Evolutionary conservation across 345 rosid species (phyloP).

Genomic region (Punica granatum): DNA sequence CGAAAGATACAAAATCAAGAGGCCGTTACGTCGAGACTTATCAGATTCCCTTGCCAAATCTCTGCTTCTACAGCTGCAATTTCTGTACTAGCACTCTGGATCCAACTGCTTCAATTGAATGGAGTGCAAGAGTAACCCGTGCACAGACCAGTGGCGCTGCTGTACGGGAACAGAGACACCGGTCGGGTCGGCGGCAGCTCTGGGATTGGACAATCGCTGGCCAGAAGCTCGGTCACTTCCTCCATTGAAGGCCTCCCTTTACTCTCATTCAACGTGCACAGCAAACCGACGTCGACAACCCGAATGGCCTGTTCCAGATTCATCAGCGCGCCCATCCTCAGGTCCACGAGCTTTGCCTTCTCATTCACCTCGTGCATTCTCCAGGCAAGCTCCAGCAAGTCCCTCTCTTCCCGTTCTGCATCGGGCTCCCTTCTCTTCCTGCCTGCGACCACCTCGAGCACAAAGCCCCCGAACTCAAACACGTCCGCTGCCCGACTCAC

Average conservation of each 20-base stretch:
- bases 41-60: background rate
- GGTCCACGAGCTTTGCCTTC: slow-evolving; percentile 28
- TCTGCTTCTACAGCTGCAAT: background rate
- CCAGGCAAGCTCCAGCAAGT: slow-evolving; percentile 40
- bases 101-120: slow-evolving; percentile 22
- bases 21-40: too few relatives aligned
- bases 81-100: background rate
- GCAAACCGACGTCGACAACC: slow-evolving; percentile 32
- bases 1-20: too few relatives aligned
- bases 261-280: slow-evolving; percentile 36
- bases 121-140: slow-evolving; percentile 29
- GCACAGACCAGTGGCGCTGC: slow-evolving; percentile 33
- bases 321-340: slow-evolving; percentile 40
- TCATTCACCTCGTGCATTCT: slow-evolving; percentile 38
- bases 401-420: slow-evolving; percentile 21
- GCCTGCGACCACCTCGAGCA: slow-evolving; percentile 39
- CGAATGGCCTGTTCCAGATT: slow-evolving; percentile 34
- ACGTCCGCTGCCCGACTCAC: slow-evolving; percentile 35
- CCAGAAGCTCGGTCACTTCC: slow-evolving; percentile 26
- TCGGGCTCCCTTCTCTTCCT: slow-evolving; percentile 27
- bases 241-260: slow-evolving; percentile 39
- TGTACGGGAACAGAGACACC: slow-evolving; percentile 35
- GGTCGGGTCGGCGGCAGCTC: slow-evolving; percentile 30
- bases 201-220: slow-evolving; percentile 20
- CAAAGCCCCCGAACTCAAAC: slow-evolving; percentile 40